Evolutionary conservation across 192 early-diverging fungal species (phyloP).

Genomic region (Coemansia sp.): DNA sequence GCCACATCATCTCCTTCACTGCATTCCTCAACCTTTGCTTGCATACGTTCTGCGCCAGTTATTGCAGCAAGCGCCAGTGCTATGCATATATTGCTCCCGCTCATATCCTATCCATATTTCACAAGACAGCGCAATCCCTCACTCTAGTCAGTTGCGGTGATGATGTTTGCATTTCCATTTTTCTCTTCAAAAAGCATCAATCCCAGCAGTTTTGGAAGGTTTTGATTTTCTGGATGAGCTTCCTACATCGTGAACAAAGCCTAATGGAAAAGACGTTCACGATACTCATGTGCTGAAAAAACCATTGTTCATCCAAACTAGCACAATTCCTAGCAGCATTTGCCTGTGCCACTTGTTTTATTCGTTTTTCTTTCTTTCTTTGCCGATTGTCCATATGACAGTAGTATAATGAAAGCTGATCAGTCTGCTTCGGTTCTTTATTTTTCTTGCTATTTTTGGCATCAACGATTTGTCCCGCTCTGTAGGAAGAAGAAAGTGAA

Average conservation of each 20-base stretch:
- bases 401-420: background rate
- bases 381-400: background rate
- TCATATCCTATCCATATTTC: background rate
- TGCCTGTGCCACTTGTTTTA: background rate
- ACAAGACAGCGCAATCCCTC: background rate
- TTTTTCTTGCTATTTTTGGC: background rate
- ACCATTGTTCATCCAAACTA: background rate
- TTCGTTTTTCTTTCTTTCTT: too few relatives aligned
- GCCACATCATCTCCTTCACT: background rate
- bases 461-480: too few relatives aligned
- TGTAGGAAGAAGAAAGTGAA: constrained; percentile 55
- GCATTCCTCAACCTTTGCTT: background rate
- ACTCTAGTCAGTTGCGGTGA: too few relatives aligned
- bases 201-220: background rate
- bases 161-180: background rate
- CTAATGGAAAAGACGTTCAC: background rate
- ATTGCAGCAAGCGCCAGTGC: background rate
- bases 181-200: background rate
- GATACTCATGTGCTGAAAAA: background rate
- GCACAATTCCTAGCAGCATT: background rate
- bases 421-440: background rate
- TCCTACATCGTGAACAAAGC: background rate
- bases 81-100: constrained; percentile 2
- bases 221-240: background rate
- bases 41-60: background rate